A percentile compares a stretch with the other conserved stretches of the same genome.
Conservation (phyloP, 257 asterid genomes). For the Ajuga chamaepitys region DNA sequence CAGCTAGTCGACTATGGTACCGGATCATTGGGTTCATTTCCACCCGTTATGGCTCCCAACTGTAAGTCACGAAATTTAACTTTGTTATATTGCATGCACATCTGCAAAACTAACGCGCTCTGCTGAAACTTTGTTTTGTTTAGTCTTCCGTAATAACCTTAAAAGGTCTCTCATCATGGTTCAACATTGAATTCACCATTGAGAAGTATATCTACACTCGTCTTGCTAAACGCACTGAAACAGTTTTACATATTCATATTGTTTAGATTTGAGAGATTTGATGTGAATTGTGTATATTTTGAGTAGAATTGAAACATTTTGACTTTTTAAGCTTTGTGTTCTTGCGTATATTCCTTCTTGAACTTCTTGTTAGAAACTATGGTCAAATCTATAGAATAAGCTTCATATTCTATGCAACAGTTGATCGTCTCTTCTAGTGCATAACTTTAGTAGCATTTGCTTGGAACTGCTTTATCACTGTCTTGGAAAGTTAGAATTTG, state of each 20-base stretch:
- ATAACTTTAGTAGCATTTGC: background rate
- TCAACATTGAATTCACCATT: background rate
- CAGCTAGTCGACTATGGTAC: slow-evolving; percentile 89
- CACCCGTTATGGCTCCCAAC: slow-evolving; percentile 50
- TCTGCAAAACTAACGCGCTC: background rate
- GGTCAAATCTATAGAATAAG: background rate
- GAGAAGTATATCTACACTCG: slow-evolving; percentile 2
- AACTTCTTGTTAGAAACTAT: background rate
- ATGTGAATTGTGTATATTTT: background rate
- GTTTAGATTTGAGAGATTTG: background rate
- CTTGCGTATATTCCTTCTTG: background rate
- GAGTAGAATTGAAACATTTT: no score
- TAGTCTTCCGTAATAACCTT: background rate
- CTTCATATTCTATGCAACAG: background rate
- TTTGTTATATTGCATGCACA: background rate
- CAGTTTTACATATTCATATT: background rate
- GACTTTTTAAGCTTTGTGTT: no score
- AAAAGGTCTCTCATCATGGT: background rate
- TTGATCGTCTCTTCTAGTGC: background rate
- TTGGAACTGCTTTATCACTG: background rate
- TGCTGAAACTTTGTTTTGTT: background rate
- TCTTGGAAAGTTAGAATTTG: slow-evolving; percentile 11
- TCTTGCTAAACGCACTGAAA: background rate
- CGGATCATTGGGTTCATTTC: slow-evolving; percentile 71
- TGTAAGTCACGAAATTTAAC: slow-evolving; percentile 43